A percentile compares a stretch with the other conserved stretches of the same genome.
These are phyloP conservation scores for Colletotrichum australisinense DNA, from an alignment of 2,329 filamentous ascomycete species.

Conservation along the genomic window DNA sequence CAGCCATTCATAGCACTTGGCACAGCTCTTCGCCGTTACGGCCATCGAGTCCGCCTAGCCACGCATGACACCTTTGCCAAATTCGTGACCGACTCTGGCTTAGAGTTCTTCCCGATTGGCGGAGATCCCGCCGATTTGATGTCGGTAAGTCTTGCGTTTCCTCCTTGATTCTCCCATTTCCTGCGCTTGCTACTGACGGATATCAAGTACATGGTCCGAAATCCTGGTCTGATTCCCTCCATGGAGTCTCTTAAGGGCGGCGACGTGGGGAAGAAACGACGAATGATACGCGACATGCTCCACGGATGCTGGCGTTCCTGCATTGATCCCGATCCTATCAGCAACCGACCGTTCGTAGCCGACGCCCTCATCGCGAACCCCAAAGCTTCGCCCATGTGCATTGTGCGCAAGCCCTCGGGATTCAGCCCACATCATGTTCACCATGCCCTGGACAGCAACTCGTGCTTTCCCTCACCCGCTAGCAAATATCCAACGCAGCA, in stretches of 20 bases:
- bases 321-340: slow-evolving; percentile 31
- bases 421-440: slow-evolving; percentile 60
- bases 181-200: slow-evolving; percentile 26
- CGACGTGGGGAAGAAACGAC: slow-evolving; percentile 48
- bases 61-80: slow-evolving; percentile 61
- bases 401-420: slow-evolving; percentile 55
- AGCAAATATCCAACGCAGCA: slow-evolving; percentile 72
- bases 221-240: slow-evolving; percentile 44
- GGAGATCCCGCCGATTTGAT: slow-evolving; percentile 59
- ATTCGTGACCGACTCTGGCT: slow-evolving; percentile 57
- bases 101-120: slow-evolving; percentile 66
- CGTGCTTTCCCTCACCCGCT: slow-evolving; percentile 79
- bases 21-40: slow-evolving; percentile 51
- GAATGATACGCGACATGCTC: slow-evolving; percentile 38
- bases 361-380: slow-evolving; percentile 62
- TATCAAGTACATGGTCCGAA: slow-evolving; percentile 44
- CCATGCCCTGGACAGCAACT: slow-evolving; percentile 81
- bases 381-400: slow-evolving; percentile 60
- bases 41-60: slow-evolving; percentile 57
- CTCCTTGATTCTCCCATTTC: slow-evolving; percentile 37
- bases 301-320: slow-evolving; percentile 40
- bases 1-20: slow-evolving; percentile 62
- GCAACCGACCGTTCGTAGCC: slow-evolving; percentile 54
- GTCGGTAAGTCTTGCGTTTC: slow-evolving; percentile 51
- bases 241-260: slow-evolving; percentile 42